These are phyloP conservation scores for Blastobotrys terrestris DNA, from an alignment of 805 yeast genomes.

Conservation along the genomic window DNA sequence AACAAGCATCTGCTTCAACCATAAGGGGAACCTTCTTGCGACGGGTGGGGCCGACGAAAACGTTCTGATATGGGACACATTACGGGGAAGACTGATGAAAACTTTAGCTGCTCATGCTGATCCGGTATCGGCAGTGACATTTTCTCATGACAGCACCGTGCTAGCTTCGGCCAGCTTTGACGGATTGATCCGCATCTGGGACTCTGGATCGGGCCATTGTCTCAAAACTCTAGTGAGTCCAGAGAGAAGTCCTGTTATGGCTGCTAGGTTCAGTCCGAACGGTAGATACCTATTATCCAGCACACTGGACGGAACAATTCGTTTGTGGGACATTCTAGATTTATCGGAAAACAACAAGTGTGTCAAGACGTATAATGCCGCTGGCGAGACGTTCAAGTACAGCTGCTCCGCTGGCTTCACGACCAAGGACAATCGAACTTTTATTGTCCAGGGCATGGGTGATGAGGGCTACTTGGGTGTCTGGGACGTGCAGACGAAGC, in stretches of 20 bases:
- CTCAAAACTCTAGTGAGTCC: constrained; percentile 82
- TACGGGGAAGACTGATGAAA: constrained; percentile 60
- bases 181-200: constrained; percentile 85
- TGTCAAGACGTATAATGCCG: constrained; percentile 56
- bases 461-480: constrained; percentile 42
- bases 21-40: constrained; percentile 70
- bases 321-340: constrained; percentile 78
- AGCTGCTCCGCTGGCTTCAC: constrained; percentile 50
- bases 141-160: constrained; percentile 74
- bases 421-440: constrained; percentile 23
- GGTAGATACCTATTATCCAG: constrained; percentile 73
- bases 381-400: constrained; percentile 38
- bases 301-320: constrained; percentile 69
- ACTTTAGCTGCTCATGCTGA: constrained; percentile 91
- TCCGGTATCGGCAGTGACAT: constrained; percentile 70
- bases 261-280: constrained; percentile 70
- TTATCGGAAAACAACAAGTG: constrained; percentile 48
- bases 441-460: constrained; percentile 54
- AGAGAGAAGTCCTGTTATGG: constrained; percentile 68
- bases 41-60: constrained; percentile 90
- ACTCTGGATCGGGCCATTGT: constrained; percentile 84
- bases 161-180: constrained; percentile 85
- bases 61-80: constrained; percentile 82
- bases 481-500: constrained; percentile 64
- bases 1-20: constrained; percentile 60